Evolutionary conservation across 305 asterid species (phyloP), one percentile per base, ranked within the genome.

Genomic region (Ilex paraguariensis): DNA sequence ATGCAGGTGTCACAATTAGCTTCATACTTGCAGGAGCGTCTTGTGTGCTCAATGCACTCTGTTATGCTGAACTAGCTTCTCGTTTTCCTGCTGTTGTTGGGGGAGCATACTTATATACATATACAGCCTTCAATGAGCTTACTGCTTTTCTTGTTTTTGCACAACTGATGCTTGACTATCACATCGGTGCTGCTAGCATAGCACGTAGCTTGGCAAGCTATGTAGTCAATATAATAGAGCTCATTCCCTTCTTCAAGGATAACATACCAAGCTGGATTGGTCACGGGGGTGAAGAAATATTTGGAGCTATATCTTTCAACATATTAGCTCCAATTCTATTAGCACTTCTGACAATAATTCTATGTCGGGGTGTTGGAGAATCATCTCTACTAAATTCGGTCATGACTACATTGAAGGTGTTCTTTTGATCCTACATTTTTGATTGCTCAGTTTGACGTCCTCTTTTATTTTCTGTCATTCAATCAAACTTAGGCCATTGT

Each of bases 71-170:
- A 72, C 74, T 84, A 39, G 91, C 97, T 61, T 85, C 98, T 57
- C 92, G 95, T 14, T 86, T 93, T 66, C 99, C 99, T 1, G 97
- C 99, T 32, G 96, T 93, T 76, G 97, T 93, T 72, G 99, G 99
- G 16, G 99, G 99, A 73, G 99, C 99, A 10, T 93, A 93, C 70
- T 68, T 90, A 31, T 93, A 93, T 66, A 59, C 99, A 3, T 93
- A 93, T 78, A 75, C 99, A 42, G 97, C 99, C 79, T 93, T 93
- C 84, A 87, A 93, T 17, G 99, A 93, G 84, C 95, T 93, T 59
- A 84, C 87, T 30, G 99, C 97, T 54, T 93, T 90, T 81, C 83
- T 93, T 31, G 99, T 93, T 71, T 93, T 93, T 74, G 57, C 88
- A 63, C 98, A 92, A 71, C 78, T 92, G 82, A 92, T 92, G 97